Base-by-base conservation (phyloP, 805 yeast species). In the Myxozyma lipomycoides region DNA sequence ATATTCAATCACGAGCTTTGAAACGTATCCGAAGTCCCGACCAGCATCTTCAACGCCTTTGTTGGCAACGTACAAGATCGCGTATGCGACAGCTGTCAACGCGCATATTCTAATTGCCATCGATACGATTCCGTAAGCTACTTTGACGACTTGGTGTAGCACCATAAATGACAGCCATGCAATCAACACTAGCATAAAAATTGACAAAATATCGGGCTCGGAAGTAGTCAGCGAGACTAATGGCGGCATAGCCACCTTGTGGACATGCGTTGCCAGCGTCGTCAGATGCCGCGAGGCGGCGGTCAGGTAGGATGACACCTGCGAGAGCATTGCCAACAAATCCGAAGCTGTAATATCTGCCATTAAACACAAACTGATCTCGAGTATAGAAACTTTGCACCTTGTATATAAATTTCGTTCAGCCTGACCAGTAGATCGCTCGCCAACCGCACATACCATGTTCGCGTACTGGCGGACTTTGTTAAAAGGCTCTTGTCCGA, bases 91-190 rank as follows among this genome's bases (percentile, higher is more conserved):
- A 23, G 35, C 41, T 12, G 48, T 17, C n/a, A 51, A 26, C 10
- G 56, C 32, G 15, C 47, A 38, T 26, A 50, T 26, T 23, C 55
- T 48, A 5, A 48, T n/a, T 3, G 52, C 51, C 43, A 45, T 28
- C 15, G 56, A 48, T 19, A 58, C 48, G 25, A 48, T 34, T 4
- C 57, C 51, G 26, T 55, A 58, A 3, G 51, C 57, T 48, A 58
- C 55, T 12, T 51, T 15, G 21, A 49, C 57, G 9, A 51, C 55
- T 25, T 57, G 61, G 25, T 48, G 41, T 23, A 58, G 40, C 10
- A 58, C 58, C 25, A 49, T 41, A 4, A 58, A 45, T 23, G 61
- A 58, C 15, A 58, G 49, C 55, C 56, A 58, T 12, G 58, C 37
- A 10, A 58, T 49, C 17, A 58, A 45, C 12, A 58, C 30, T 4